Evolutionary conservation across 805 yeast genomes (phyloP), one percentile per base, ranked within the genome.

Genomic region (Ogataea siamensis): DNA sequence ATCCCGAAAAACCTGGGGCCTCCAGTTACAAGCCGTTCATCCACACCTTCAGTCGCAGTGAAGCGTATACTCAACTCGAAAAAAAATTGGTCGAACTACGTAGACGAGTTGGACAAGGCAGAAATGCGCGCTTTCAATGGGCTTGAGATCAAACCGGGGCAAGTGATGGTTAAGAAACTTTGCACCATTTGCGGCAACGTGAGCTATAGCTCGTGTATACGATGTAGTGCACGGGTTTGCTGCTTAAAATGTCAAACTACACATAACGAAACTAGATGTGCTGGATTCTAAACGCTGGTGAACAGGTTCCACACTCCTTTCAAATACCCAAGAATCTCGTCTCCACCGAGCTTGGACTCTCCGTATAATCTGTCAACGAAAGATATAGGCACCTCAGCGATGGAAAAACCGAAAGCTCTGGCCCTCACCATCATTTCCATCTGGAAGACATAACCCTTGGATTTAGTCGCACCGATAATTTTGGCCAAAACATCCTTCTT

Each of bases 381-480:
- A 45, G 78, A 73, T 50, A 83, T 83, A 33, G 89, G 89, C 21
- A 82, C 88, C 59, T 83, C 91, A 20, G 83, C 89, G 50, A 83
- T 80, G 12, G 76, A 69, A 64, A 73, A 80, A n/a, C 81, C 82
- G 58, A 80, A 64, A n/a, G 80, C 68, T 57, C 85, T 73, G 27
- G 91, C 91, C 50, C 91, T 75, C 16, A 83, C 91, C 77, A 83
- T 80, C 88, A 83, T 82, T 64, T 83, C 91, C 91, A 83, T 83
- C 66, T 83, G 91, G 76, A 83, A 83, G 28, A 83, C 91, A 53
- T 83, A 83, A 35, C 91, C 91, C 64, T 83, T 83, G 24, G 85
- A 77, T 55, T 74, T 71, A 32, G 89, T 82, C 42, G 71, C 83
- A 33, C 67, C 74, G 47, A 83, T 83, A 47, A 83, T 73, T 55